Evolutionary conservation across 148 eudicot species (phyloP).

Genomic region (Amaranthus cruentus): DNA sequence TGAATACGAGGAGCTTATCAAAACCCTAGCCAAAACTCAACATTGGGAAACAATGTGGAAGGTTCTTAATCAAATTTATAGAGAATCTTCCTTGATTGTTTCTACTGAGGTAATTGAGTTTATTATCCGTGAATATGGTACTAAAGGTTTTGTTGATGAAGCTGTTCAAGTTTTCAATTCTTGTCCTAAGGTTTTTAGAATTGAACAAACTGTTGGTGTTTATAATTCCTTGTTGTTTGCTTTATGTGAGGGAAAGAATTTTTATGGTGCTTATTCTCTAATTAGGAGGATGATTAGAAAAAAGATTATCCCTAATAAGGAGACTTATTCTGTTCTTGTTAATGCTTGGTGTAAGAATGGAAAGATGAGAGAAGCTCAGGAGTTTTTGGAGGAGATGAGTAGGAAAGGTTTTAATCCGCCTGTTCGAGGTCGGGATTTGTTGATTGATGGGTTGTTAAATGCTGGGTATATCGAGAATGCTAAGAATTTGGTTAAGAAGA

Average conservation of each 20-base stretch:
- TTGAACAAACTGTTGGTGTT: constrained; percentile 54
- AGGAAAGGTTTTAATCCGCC: constrained; percentile 83
- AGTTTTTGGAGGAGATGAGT: constrained; percentile 91
- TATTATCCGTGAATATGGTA: constrained; percentile 78
- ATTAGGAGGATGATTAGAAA: constrained; percentile 78
- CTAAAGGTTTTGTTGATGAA: constrained; percentile 55
- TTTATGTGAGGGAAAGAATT: constrained; percentile 73
- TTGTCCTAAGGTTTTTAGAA: constrained; percentile 40
- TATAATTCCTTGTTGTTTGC: constrained; percentile 75
- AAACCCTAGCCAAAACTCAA: constrained; percentile 55
- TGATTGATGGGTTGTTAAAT: constrained; percentile 81
- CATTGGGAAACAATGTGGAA: constrained; percentile 99
- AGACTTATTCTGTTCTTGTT: constrained; percentile 74
- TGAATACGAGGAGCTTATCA: constrained; percentile 74
- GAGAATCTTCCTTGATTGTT: constrained; percentile 32
- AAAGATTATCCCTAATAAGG: constrained; percentile 62
- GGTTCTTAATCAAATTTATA: constrained; percentile 52
- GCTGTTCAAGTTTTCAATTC: constrained; percentile 77
- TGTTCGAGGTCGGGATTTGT: constrained; percentile 79
- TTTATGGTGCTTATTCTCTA: constrained; percentile 88
- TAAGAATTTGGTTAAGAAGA: constrained; percentile 66
- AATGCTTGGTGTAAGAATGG: constrained; percentile 95
- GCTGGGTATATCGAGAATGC: constrained; percentile 92
- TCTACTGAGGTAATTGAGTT: constrained; percentile 31
- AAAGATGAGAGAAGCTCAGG: constrained; percentile 78